Evolutionary conservation across 2,329 filamentous ascomycete genomes (phyloP), one percentile per base, ranked within the genome.

Genomic region (Colletotrichum sp.): DNA sequence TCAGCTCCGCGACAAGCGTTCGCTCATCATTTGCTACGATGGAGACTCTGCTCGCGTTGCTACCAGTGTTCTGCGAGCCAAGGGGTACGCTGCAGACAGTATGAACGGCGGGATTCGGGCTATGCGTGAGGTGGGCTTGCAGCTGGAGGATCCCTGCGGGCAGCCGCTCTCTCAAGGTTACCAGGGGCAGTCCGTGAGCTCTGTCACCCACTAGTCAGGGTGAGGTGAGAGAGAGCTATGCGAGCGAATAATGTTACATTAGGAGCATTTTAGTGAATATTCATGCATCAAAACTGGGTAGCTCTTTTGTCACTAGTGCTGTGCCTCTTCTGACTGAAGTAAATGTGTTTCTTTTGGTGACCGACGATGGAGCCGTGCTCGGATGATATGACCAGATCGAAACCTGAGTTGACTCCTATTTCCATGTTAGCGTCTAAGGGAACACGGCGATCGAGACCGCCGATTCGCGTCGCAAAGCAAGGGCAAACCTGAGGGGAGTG

Each of bases 11-110:
- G 24, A 78, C 24, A 84, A 83, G 71, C 84, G 84, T 8, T 79
- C 89, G 15, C 78, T 91, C 10, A 78, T 91, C 12, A 79, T 90
- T 13, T 91, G 90, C 79, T 91, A 91, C 67, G 84, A 90, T 65
- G 90, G 90, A 4, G 89, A 92, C 74, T 88, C 86, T 34, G 85
- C 90, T 6, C 85, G 90, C 1, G 85, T 92, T 7, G 90, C 89
- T 4, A 88, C 88, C 4, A 90, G 89, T 71, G 85, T 92, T 4
- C 80, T 92, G 65, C 84, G 89, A 7, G 89, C 88, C 0, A 89
- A 88, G 77, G 88, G 87, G 0, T 82, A 86, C 30, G 84, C 85
- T 72, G 88, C 88, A 1, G 85, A 87, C 59, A 89, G 86, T 77
- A 78, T 90, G 34, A 81, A 83, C 28, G 88, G 87, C 9, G 89